Evolutionary conservation across 1,284 basidiomycete species (phyloP), one percentile per base, ranked within the genome.

Genomic region (Blastosporella zonata): DNA sequence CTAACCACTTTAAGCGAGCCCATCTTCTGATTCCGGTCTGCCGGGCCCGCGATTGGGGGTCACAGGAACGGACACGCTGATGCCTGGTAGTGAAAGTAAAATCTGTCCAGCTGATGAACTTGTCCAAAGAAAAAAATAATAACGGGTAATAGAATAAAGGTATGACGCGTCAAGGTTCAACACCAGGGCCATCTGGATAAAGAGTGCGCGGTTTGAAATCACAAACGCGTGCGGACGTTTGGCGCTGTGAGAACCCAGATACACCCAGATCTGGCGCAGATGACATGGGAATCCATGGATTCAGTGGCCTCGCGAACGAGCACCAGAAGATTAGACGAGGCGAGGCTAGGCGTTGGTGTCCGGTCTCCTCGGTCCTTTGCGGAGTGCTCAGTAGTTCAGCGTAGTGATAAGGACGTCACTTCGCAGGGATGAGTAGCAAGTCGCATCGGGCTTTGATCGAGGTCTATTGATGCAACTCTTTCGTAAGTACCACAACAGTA

Each of bases 11-110:
- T 48, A 36, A 42, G 48, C 22, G 15, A 7, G 7, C 10, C 41
- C 34, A 13, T n/a, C 22, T 44, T 52, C 28, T 52, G 45, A 43
- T 47, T 28, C 46, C 52, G 52, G 47, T 21, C 15, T 20, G 17
- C 47, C 52, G 52, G 52, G 25, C 34, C 52, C 48, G 42, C 33
- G 38, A 23, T 47, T 31, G 50, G 46, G 46, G 46, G 46, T 49
- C 46, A 52, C 46, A 52, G 43, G 49, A 46, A 52, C 45, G 25
- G 20, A 29, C 43, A 43, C 39, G 29, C 38, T 46, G 25, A 47
- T 23, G 31, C 28, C 39, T 42, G 23, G 31, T 21, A 28, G 17
- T 21, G 41, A 48, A 46, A 46, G 46, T 42, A 29, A 52, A 44
- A 43, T 44, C 41, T 25, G 17, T 18, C 3, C 46, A 39, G 29